Percentiles rank a stretch among this genome's conserved stretches.
Evolutionary conservation across 805 yeast genomes (phyloP).

Genomic region (Saturnispora sekii): DNA sequence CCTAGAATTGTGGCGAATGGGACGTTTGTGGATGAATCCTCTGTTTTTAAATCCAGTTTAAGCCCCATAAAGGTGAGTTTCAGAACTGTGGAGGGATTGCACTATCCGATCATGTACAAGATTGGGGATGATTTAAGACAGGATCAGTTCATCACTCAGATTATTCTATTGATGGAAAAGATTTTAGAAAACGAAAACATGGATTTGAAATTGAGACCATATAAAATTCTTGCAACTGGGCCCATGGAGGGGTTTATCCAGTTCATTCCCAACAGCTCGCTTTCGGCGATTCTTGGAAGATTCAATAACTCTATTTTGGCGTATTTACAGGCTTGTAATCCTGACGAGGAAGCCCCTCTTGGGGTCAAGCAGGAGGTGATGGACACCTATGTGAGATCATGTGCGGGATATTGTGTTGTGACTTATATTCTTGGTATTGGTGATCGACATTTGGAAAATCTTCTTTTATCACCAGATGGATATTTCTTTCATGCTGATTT

Average conservation of each 20-base stretch:
- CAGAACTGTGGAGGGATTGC: conserved; percentile 33
- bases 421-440: conserved; percentile 95
- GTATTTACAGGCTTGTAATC: conserved; percentile 58
- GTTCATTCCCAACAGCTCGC: conserved; percentile 86
- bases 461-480: conserved; percentile 67
- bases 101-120: conserved; percentile 82
- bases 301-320: conserved; percentile 66
- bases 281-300: conserved; percentile 66
- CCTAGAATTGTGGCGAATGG: conserved; percentile 71
- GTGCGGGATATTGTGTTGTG: conserved; percentile 97
- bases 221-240: conserved; percentile 82
- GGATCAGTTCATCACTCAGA: conserved; percentile 94
- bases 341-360: conserved; percentile 36
- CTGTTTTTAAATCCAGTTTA: conserved; percentile 85
- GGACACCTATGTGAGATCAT: conserved; percentile 91
- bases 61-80: conserved; percentile 82
- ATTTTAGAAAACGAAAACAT: conserved; percentile 81
- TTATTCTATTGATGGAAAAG: conserved; percentile 84
- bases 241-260: conserved; percentile 88
- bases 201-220: conserved; percentile 80
- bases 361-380: conserved; percentile 56
- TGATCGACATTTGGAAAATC: conserved; percentile 89
- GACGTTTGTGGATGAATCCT: conserved; percentile 64
- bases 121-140: conserved; percentile 94
- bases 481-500: conserved; percentile 96